Conservation (phyloP, 2,329 filamentous ascomycete genomes). For the Ophiocordyceps camponoti-rufipedis region DNA sequence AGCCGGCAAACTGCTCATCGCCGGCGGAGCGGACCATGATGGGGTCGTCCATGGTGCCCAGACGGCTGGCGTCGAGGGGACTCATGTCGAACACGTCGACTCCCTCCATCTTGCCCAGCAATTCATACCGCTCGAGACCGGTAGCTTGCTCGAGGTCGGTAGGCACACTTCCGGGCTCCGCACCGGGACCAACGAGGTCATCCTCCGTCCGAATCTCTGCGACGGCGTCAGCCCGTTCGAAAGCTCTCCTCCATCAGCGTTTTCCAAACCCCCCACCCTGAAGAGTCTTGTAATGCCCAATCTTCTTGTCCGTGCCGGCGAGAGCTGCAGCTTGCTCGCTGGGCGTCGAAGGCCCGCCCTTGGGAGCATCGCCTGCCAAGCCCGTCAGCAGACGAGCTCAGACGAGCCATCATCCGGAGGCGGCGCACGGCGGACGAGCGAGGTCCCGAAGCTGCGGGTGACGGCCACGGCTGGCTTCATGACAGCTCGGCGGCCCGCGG, state of each 20-base stretch:
- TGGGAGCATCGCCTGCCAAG: slow-evolving; percentile 17
- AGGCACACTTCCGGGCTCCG: slow-evolving; percentile 63
- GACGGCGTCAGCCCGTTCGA: neutral
- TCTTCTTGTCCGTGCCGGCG: slow-evolving; percentile 22
- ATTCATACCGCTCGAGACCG: slow-evolving; percentile 95
- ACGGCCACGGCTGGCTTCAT: slow-evolving; percentile 32
- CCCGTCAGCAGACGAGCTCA: slow-evolving; percentile 1
- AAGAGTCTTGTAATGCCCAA: slow-evolving; percentile 26
- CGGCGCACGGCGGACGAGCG: slow-evolving; percentile 38
- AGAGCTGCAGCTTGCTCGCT: slow-evolving; percentile 18
- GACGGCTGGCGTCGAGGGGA: slow-evolving; percentile 78
- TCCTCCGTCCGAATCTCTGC: slow-evolving; percentile 65
- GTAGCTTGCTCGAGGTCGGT: slow-evolving; percentile 93
- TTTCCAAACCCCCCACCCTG: slow-evolving; percentile 24
- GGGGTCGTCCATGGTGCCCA: slow-evolving; percentile 81
- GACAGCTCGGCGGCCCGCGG: slow-evolving; percentile 39
- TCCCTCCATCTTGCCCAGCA: slow-evolving; percentile 98
- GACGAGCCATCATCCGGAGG: neutral
- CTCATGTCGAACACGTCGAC: slow-evolving; percentile 97
- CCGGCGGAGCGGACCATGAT: slow-evolving; percentile 82
- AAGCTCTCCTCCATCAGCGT: neutral
- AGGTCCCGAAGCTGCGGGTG: slow-evolving; percentile 41
- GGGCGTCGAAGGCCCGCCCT: slow-evolving; percentile 13
- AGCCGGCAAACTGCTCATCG: slow-evolving; percentile 91
- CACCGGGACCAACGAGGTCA: slow-evolving; percentile 79